Evolutionary conservation across 306 rosid genomes (phyloP), one percentile per base, ranked within the genome.

Genomic region (Glycine latifolia): DNA sequence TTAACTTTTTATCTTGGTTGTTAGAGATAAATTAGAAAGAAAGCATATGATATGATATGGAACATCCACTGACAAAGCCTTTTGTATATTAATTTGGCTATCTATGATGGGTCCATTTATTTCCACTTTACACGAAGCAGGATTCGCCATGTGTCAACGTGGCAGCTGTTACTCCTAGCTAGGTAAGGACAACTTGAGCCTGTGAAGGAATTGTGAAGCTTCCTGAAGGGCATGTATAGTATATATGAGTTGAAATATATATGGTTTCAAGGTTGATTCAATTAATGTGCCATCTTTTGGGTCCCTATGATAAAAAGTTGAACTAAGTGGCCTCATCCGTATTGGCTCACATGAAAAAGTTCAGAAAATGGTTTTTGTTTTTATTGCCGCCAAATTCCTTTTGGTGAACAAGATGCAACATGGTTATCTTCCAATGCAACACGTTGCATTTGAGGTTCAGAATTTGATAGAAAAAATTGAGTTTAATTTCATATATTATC

Each of bases 1-100:
- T 66, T 60, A 15, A 31, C 41, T 67, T 55, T 77, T 54, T 70
- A 79, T 70, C 83, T 54, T 59, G 3, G 8, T 61, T 37, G 15
- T 60, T 58, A 16, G 54, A 71, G 82, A 83, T 82, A 70, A 69
- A 80, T 74, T 80, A n/a, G 26, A 55, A 26, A 26, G 31, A 26
- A 75, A 75, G 35, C 59, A 58, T 55, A 58, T 56, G 5, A 26
- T 26, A 26, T 26, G 31, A 61, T 26, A 68, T 89, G 86, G 90
- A 83, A 83, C 52, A 74, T 88, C 92, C 89, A 93, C 94, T 87
- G 44, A 84, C 20, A 54, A 63, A 49, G 39, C 31, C 7, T 63
- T 78, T 56, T 26, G 60, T 59, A 7, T 65, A 46, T 12, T 20
- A 31, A 74, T 84, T 86, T 83, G 84, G 71, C 67, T 81, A 85